These are phyloP conservation scores for Kazachstania sp. DNA, from an alignment of 1,139 yeast genomes.

Conservation along the genomic window DNA sequence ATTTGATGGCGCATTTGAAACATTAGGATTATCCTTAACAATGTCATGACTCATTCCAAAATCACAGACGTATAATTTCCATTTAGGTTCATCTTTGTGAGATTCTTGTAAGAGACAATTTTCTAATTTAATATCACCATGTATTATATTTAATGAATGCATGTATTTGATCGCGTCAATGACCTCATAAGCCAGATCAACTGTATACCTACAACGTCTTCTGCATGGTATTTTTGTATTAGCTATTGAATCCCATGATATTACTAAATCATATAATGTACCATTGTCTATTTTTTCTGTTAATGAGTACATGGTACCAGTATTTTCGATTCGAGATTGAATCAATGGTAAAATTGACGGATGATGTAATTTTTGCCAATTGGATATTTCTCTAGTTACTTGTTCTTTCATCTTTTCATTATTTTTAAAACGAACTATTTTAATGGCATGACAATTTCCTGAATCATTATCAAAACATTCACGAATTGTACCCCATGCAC, in stretches of 20 bases:
- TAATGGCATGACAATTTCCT: slow-evolving; percentile 58
- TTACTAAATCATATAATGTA: slow-evolving; percentile 69
- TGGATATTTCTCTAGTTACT: slow-evolving; percentile 59
- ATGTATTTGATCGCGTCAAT: slow-evolving; percentile 57
- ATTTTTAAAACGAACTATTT: slow-evolving; percentile 55
- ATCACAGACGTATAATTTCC: slow-evolving; percentile 57
- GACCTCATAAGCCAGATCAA: slow-evolving; percentile 37
- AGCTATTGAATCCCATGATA: slow-evolving; percentile 52
- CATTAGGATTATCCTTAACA: slow-evolving; percentile 17
- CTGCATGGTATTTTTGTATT: slow-evolving; percentile 19
- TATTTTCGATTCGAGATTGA: slow-evolving; percentile 49
- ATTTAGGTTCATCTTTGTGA: slow-evolving; percentile 18
- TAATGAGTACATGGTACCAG: slow-evolving; percentile 59
- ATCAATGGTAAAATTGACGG: slow-evolving; percentile 55
- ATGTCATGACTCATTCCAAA: slow-evolving; percentile 63
- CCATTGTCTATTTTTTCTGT: slow-evolving; percentile 72
- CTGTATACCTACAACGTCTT: slow-evolving; percentile 35
- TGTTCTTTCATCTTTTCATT: slow-evolving; percentile 38
- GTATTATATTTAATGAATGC: slow-evolving; percentile 68
- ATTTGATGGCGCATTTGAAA: slow-evolving; percentile 30
- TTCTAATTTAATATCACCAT: slow-evolving; percentile 84
- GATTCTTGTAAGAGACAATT: slow-evolving; percentile 50
- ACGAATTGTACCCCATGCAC: slow-evolving; percentile 89
- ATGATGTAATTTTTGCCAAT: slow-evolving; percentile 68
- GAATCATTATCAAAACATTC: slow-evolving; percentile 45